Evolutionary conservation across 1,139 yeast species (phyloP).

Genomic region (Tardiomyces digboiensis): DNA sequence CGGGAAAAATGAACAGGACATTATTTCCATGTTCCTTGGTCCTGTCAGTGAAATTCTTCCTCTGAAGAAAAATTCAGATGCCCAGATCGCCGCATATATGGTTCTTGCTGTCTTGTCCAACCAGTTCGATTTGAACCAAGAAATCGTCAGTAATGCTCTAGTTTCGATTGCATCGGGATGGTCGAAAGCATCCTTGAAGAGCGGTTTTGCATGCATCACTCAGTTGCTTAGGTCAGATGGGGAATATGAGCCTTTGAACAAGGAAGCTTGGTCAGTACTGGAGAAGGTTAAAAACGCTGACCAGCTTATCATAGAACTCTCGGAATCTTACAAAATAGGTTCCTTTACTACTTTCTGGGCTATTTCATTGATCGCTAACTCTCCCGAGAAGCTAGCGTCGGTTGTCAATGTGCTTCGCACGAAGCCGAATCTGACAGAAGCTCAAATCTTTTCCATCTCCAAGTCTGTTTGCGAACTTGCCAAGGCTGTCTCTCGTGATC

Average conservation of each 20-base stretch:
- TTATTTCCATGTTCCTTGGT: slow-evolving; percentile 40
- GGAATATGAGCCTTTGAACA: slow-evolving; percentile 13
- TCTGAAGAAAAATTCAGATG: slow-evolving; percentile 38
- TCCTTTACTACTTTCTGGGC: slow-evolving; percentile 22
- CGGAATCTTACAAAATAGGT: slow-evolving; percentile 21
- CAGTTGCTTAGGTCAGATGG: slow-evolving; percentile 21
- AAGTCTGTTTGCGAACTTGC: background rate
- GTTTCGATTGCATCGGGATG: slow-evolving; percentile 50
- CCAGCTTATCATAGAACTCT: slow-evolving; percentile 16
- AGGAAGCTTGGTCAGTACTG: slow-evolving; percentile 15
- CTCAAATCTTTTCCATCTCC: slow-evolving; percentile 1
- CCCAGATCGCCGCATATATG: slow-evolving; percentile 78
- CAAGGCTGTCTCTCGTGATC: background rate
- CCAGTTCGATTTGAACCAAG: slow-evolving; percentile 56
- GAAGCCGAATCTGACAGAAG: background rate
- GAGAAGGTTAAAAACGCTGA: slow-evolving; percentile 13
- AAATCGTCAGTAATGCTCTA: slow-evolving; percentile 59
- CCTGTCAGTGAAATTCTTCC: slow-evolving; percentile 24
- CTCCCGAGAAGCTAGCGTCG: background rate
- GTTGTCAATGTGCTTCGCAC: background rate
- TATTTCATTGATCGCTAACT: slow-evolving; percentile 9
- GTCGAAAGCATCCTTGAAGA: slow-evolving; percentile 24
- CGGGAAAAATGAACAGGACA: slow-evolving; percentile 22
- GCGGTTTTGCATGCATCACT: slow-evolving; percentile 31
- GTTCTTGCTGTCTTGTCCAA: slow-evolving; percentile 69